phyloP scores from a whole-genome alignment of 2,329 filamentous ascomycete species.

The Fusarium pseudograminearum region DNA sequence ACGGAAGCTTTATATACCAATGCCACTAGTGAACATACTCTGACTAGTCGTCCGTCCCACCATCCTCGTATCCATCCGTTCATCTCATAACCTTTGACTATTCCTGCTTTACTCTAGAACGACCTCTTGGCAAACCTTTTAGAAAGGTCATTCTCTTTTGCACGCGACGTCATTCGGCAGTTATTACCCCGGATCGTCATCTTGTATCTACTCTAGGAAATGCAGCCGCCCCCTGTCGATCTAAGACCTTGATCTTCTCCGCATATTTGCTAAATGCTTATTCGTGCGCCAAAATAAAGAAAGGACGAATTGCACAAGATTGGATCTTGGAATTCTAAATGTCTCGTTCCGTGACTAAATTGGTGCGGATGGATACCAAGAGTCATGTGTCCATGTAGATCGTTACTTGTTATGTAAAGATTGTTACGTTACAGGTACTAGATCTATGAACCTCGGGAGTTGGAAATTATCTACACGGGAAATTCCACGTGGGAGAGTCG shows the following conservation, averaged over 20 bases:
- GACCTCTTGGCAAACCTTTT: slow-evolving; percentile 4
- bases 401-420: slow-evolving; percentile 2
- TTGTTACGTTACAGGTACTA: background rate
- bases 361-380: background rate
- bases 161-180: slow-evolving; percentile 28
- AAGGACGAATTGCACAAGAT: background rate
- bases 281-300: slow-evolving; percentile 24
- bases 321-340: slow-evolving; percentile 1
- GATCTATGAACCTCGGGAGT: background rate
- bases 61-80: background rate
- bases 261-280: slow-evolving; percentile 6
- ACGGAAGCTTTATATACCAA: background rate
- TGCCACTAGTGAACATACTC: background rate
- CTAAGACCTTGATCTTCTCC: slow-evolving; percentile 20
- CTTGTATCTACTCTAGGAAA: slow-evolving; percentile 11
- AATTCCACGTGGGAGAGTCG: background rate
- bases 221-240: slow-evolving; percentile 21
- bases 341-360: slow-evolving; percentile 1
- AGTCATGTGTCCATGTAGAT: slow-evolving; percentile 25
- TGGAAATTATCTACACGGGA: background rate
- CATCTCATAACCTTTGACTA: background rate
- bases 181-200: slow-evolving; percentile 28
- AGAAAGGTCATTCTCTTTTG: background rate
- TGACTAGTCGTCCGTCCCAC: background rate
- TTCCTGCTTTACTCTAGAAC: background rate